Evolutionary conservation across 202 grass and related monocot species (phyloP).

Genomic region (Saccharum hybrid): DNA sequence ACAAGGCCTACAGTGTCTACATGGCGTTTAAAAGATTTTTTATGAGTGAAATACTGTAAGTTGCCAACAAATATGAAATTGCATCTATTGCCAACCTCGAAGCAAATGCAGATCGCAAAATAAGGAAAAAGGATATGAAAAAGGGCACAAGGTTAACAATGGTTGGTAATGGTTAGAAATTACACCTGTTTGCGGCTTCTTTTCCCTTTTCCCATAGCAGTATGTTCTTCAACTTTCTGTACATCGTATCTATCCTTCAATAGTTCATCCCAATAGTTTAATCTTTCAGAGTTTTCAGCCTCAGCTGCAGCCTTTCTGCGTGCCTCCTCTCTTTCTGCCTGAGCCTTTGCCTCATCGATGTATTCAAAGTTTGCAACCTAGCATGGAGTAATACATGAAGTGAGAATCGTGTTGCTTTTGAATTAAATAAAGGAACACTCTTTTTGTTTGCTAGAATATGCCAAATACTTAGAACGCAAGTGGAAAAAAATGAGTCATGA

Average conservation of each 20-base stretch:
- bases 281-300: slow-evolving; percentile 60
- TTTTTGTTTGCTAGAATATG: slow-evolving; percentile 38
- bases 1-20: not conserved
- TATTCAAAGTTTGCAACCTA: slow-evolving; percentile 96
- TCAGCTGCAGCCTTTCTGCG: slow-evolving; percentile 70
- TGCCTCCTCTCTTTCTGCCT: slow-evolving; percentile 87
- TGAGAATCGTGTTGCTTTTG: slow-evolving; percentile 22
- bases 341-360: slow-evolving; percentile 91
- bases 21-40: not conserved
- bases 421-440: slow-evolving; percentile 8
- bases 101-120: slow-evolving; percentile 18
- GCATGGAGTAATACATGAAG: slow-evolving; percentile 41
- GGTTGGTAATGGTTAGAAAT: slow-evolving; percentile 12
- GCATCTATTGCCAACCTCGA: not conserved
- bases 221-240: slow-evolving; percentile 88
- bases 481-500: not conserved
- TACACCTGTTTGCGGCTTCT: slow-evolving; percentile 95
- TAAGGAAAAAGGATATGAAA: not conserved
- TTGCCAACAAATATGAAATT: slow-evolving; percentile 1
- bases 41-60: not conserved
- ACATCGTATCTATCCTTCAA: slow-evolving; percentile 81
- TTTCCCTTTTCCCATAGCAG: slow-evolving; percentile 98
- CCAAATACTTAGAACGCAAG: not conserved
- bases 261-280: slow-evolving; percentile 92
- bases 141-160: not conserved